Conservation (phyloP, 129 eudicot genomes). For the Ambrosia trifida region DNA sequence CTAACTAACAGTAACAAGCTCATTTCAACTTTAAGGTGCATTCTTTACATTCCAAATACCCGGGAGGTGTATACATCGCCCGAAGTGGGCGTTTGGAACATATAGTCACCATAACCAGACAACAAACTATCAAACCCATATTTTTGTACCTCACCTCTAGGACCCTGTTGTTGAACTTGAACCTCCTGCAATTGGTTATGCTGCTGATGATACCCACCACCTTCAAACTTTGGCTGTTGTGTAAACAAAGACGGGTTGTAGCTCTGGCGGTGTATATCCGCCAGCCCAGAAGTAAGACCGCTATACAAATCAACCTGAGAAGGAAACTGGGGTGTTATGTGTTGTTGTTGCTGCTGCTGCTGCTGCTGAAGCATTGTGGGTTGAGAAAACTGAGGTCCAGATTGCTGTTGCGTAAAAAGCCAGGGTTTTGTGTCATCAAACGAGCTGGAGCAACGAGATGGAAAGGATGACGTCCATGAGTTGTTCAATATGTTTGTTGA, state of each 20-base stretch:
- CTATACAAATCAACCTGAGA: constrained; percentile 40
- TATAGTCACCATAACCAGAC: constrained; percentile 54
- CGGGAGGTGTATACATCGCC: constrained; percentile 59
- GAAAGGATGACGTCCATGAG: constrained; percentile 42
- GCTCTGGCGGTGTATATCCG: constrained; percentile 29
- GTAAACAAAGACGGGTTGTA: constrained; percentile 30
- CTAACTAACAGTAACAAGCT: constrained; percentile 6
- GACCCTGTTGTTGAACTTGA: constrained; percentile 23
- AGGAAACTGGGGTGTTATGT: constrained; percentile 31
- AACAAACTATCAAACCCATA: constrained; percentile 30
- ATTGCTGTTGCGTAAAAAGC: constrained; percentile 50
- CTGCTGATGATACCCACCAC: constrained; percentile 35
- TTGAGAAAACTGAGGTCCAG: constrained; percentile 45
- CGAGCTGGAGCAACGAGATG: constrained; percentile 21
- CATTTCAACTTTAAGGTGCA: constrained; percentile 25
- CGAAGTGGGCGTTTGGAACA: constrained; percentile 58
- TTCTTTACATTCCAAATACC: constrained; percentile 67
- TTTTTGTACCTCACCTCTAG: constrained; percentile 51
- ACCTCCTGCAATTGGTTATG: constrained; percentile 34
- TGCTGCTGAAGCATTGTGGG: constrained; percentile 36
- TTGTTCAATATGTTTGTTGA: constrained; percentile 24
- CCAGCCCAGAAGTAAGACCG: constrained; percentile 42
- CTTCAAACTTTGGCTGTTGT: constrained; percentile 48
- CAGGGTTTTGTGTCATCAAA: constrained; percentile 53
- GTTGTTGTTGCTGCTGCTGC: constrained; percentile 40